Evolutionary conservation across 495 filamentous ascomycete genomes (phyloP).

Genomic region (Hypomontagnella monticulosa): DNA sequence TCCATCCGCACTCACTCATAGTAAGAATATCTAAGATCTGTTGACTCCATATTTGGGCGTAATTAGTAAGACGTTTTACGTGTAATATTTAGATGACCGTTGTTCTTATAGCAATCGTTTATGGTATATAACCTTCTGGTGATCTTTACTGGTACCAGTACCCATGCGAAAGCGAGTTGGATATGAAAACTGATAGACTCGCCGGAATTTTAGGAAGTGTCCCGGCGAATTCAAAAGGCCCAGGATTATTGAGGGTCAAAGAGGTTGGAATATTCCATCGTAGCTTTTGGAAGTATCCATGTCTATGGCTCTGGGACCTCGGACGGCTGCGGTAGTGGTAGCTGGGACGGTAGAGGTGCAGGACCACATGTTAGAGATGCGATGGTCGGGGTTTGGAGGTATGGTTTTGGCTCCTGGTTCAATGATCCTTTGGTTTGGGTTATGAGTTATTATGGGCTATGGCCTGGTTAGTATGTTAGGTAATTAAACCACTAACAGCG

Average conservation of each 20-base stretch:
- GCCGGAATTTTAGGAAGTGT: slow-evolving; percentile 24
- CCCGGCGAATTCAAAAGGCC: slow-evolving; percentile 19
- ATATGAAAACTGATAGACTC: slow-evolving; percentile 31
- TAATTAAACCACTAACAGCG: slow-evolving; percentile 20
- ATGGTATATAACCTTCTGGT: slow-evolving; percentile 7
- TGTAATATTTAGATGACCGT: neutral
- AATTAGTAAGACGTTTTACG: too few species aligned
- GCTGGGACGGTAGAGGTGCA: too few species aligned
- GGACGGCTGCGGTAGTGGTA: too few species aligned
- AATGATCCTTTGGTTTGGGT: too few species aligned
- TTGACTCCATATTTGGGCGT: too few species aligned
- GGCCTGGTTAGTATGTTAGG: too few species aligned
- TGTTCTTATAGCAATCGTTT: slow-evolving; percentile 8
- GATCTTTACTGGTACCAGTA: neutral
- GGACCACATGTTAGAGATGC: too few species aligned
- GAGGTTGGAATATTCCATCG: slow-evolving; percentile 39
- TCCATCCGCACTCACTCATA: neutral
- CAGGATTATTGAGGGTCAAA: slow-evolving; percentile 23
- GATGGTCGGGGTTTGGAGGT: too few species aligned
- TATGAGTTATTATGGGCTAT: too few species aligned
- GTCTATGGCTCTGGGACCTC: slow-evolving; percentile 38
- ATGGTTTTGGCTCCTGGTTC: too few species aligned
- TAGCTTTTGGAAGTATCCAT: slow-evolving; percentile 39
- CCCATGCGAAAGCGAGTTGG: too few species aligned
- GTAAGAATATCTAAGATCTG: too few species aligned